Conservation (phyloP, 805 yeast species). For the Saccharomycopsis sp. region DNA sequence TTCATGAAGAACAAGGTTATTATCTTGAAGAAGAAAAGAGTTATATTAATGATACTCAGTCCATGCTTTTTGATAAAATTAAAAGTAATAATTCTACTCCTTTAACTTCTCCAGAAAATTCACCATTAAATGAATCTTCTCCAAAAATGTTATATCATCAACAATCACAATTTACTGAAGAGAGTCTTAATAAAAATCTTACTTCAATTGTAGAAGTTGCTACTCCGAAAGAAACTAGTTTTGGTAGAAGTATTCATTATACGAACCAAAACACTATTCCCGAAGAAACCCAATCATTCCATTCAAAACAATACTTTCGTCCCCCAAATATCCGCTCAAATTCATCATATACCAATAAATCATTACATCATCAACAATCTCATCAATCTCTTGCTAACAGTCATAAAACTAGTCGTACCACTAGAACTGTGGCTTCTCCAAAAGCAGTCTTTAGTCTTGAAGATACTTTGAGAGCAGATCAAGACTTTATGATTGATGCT, state of each 20-base stretch:
- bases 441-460: slow-evolving; percentile 15
- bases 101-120: slow-evolving; percentile 10
- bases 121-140: slow-evolving; percentile 9
- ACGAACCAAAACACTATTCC: too few relatives aligned
- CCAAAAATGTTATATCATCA: not conserved
- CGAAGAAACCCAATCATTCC: too few relatives aligned
- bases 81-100: slow-evolving; percentile 4
- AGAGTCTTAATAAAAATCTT: not conserved
- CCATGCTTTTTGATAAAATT: not conserved
- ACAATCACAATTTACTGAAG: not conserved
- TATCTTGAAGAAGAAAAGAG: not conserved
- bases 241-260: not conserved
- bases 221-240: slow-evolving; percentile 8
- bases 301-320: too few relatives aligned
- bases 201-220: slow-evolving; percentile 11
- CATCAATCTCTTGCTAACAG: too few relatives aligned
- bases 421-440: not conserved
- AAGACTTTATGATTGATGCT: slow-evolving; percentile 3
- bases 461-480: slow-evolving; percentile 15
- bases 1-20: too few relatives aligned
- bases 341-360: too few relatives aligned
- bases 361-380: too few relatives aligned
- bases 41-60: not conserved
- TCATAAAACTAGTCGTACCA: not conserved
- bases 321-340: too few relatives aligned